Percentiles rank a stretch among this genome's conserved stretches.
phyloP scores from a whole-genome alignment of 371 early-diverging fungal species.

The Haplosporangium sp. region DNA sequence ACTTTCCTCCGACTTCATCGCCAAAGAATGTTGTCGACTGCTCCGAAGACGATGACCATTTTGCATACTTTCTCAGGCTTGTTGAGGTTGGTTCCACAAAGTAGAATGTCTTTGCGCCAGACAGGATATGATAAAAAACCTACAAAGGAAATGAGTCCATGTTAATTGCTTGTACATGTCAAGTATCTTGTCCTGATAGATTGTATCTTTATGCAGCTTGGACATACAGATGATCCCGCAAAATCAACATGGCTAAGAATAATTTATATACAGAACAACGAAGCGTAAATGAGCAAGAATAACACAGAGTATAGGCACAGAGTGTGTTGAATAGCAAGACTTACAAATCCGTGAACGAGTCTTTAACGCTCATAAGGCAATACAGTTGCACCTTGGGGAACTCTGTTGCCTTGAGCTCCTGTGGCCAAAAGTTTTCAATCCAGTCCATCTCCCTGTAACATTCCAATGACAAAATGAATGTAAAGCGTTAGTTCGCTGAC shows the following conservation, averaged over 20 bases:
- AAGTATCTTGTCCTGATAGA: too few relatives aligned
- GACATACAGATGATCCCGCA: constrained; percentile 84
- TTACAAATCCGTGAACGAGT: constrained; percentile 91
- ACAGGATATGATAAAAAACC: constrained; percentile 86
- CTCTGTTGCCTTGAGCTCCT: constrained; percentile 63
- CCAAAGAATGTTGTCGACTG: constrained; percentile 85
- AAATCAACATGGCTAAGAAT: constrained; percentile 84
- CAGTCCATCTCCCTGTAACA: constrained; percentile 80
- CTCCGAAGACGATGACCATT: constrained; percentile 88
- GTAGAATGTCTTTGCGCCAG: constrained; percentile 88
- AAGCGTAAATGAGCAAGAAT: neutral
- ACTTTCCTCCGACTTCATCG: constrained; percentile 78
- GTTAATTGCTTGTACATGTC: neutral
- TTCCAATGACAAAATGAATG: neutral
- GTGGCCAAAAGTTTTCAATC: constrained; percentile 89
- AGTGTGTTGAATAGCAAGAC: constrained; percentile 32
- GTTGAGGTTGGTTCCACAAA: constrained; percentile 86
- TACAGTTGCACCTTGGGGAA: constrained; percentile 90
- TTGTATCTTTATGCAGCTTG: too few relatives aligned
- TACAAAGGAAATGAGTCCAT: constrained; percentile 4
- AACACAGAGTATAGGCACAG: neutral
- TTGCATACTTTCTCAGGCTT: constrained; percentile 87
- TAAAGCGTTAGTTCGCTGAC: neutral
- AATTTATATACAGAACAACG: neutral
- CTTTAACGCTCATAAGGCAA: constrained; percentile 91